These are phyloP conservation scores for Mollisiaceae sp. DNA, from an alignment of 2,329 filamentous ascomycete genomes.

Conservation along the genomic window DNA sequence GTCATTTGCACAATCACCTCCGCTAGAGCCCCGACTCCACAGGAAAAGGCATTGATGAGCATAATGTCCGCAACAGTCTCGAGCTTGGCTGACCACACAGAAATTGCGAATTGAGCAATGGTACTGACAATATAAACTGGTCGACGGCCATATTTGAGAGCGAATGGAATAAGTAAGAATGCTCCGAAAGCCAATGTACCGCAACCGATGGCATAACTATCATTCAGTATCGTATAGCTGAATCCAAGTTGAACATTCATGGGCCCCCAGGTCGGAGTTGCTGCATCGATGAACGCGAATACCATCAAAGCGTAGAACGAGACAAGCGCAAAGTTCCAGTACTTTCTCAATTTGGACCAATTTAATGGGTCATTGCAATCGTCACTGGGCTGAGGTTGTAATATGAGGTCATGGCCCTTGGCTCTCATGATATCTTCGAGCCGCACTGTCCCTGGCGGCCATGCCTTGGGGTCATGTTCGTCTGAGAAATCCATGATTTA, in stretches of 20 bases:
- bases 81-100: conserved; percentile 52
- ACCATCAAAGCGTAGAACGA: conserved; percentile 50
- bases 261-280: conserved; percentile 47
- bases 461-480: neutral
- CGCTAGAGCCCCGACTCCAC: conserved; percentile 49
- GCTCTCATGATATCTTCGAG: conserved; percentile 5
- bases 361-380: conserved; percentile 42
- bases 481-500: neutral
- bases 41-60: conserved; percentile 49
- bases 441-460: conserved; percentile 6
- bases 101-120: conserved; percentile 44
- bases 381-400: conserved; percentile 25
- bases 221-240: conserved; percentile 48
- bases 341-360: conserved; percentile 50
- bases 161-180: conserved; percentile 51
- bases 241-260: conserved; percentile 51
- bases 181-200: conserved; percentile 49
- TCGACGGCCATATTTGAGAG: conserved; percentile 52
- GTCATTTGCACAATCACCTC: conserved; percentile 54
- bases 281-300: conserved; percentile 39
- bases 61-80: conserved; percentile 50
- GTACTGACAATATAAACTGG: conserved; percentile 52
- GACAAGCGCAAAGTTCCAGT: conserved; percentile 48
- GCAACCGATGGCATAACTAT: conserved; percentile 51
- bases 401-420: conserved; percentile 9